Percentiles rank a stretch among this genome's conserved stretches.
phyloP scores from a whole-genome alignment of 2,329 filamentous ascomycete species.

The Thermothelomyces thermophilus region DNA sequence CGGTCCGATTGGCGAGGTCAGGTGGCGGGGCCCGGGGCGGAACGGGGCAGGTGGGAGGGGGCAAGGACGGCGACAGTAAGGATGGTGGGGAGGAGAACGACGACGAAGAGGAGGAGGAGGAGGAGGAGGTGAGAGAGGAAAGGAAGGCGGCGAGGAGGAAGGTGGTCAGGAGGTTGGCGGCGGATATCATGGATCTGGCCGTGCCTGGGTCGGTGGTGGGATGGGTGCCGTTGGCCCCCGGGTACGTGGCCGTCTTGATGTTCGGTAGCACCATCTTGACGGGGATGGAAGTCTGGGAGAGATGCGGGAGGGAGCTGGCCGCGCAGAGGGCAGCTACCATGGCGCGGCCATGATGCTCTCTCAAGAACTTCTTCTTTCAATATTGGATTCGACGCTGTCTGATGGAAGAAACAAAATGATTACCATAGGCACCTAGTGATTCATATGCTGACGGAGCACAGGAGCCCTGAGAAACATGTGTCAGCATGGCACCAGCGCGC shows the following conservation, averaged over 20 bases:
- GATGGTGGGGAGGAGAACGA: background rate
- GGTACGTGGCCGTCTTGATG: slow-evolving; percentile 52
- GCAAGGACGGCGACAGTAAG: background rate
- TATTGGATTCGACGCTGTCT: no score
- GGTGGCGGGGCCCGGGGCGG: background rate
- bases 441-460: no score
- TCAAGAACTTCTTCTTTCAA: background rate
- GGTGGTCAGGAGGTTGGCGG: slow-evolving; percentile 43
- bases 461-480: no score
- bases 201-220: slow-evolving; percentile 55
- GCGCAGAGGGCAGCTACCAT: background rate
- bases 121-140: slow-evolving; percentile 27
- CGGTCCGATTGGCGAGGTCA: slow-evolving; percentile 35
- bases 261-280: slow-evolving; percentile 56
- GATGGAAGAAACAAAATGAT: no score
- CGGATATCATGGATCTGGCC: slow-evolving; percentile 55
- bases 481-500: no score
- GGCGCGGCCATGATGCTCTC: slow-evolving; percentile 9
- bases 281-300: slow-evolving; percentile 55
- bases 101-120: slow-evolving; percentile 31
- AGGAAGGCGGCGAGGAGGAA: slow-evolving; percentile 30
- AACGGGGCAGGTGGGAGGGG: slow-evolving; percentile 15
- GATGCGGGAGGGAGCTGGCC: slow-evolving; percentile 30
- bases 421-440: no score
- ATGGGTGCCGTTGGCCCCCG: slow-evolving; percentile 48